Evolutionary conservation across 75 land plant species (phyloP).

Genomic region (Selaginella moellendorffii): DNA sequence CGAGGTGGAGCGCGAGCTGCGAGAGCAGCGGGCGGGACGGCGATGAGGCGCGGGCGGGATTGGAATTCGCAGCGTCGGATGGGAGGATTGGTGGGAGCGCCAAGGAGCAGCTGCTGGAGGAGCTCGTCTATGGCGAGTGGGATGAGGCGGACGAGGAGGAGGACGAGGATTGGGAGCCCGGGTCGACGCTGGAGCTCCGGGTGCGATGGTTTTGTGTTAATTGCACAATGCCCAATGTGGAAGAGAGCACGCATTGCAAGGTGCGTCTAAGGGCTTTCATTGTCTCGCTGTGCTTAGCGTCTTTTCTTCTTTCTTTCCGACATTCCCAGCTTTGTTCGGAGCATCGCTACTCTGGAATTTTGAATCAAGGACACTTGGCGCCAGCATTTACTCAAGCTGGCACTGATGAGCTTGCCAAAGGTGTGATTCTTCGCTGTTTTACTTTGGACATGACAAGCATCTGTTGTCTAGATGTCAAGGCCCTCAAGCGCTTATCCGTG

Average conservation of each 20-base stretch:
- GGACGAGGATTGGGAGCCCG: slow-evolving; percentile 47
- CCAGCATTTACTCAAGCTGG: slow-evolving; percentile 18
- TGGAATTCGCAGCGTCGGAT: neutral
- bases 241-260: slow-evolving; percentile 26
- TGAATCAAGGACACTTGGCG: slow-evolving; percentile 41
- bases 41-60: neutral
- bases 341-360: slow-evolving; percentile 47
- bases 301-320: neutral
- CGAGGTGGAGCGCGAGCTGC: neutral
- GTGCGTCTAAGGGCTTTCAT: slow-evolving; percentile 17
- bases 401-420: neutral
- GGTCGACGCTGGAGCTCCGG: neutral
- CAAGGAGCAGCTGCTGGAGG: neutral
- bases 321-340: slow-evolving; percentile 49
- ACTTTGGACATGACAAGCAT: neutral
- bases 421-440: neutral
- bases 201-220: slow-evolving; percentile 41
- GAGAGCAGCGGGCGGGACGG: neutral
- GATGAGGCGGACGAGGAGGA: slow-evolving; percentile 41
- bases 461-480: slow-evolving; percentile 12
- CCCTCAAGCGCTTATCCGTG: slow-evolving; percentile 9
- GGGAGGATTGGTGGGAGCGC: no score
- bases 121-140: neutral
- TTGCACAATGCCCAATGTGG: slow-evolving; percentile 41
- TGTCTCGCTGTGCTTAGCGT: no score